Evolutionary conservation across 176 grass and related monocot genomes (phyloP).

Genomic region (Lolium multiflorum): DNA sequence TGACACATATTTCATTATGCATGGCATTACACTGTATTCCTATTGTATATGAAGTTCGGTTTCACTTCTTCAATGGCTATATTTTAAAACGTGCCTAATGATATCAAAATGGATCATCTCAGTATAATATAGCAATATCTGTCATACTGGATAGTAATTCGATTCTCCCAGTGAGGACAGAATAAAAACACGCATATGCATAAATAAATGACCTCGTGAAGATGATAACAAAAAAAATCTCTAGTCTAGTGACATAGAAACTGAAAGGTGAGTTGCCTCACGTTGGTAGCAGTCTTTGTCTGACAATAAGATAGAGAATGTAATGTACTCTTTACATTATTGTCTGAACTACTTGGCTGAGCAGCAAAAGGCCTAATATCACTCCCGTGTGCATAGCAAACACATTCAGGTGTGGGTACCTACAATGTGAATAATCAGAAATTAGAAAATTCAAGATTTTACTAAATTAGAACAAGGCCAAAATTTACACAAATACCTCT

Average conservation of each 20-base stretch:
- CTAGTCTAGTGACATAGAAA: slow-evolving; percentile 8
- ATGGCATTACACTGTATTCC: slow-evolving; percentile 1
- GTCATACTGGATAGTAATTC: neutral
- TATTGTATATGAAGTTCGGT: neutral
- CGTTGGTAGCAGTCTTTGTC: slow-evolving; percentile 54
- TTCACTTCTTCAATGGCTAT: neutral
- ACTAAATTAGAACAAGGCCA: neutral
- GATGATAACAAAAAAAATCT: slow-evolving; percentile 24
- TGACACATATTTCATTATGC: neutral
- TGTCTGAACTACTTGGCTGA: slow-evolving; percentile 40
- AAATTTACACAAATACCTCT: slow-evolving; percentile 51
- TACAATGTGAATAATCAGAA: slow-evolving; percentile 44
- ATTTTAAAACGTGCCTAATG: neutral
- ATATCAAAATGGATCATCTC: slow-evolving; percentile 18
- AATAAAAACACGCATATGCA: slow-evolving; percentile 19
- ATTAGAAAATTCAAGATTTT: slow-evolving; percentile 1
- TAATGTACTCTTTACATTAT: slow-evolving; percentile 54
- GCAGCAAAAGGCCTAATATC: slow-evolving; percentile 44
- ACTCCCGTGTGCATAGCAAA: slow-evolving; percentile 57
- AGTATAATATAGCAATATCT: neutral
- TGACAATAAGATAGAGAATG: slow-evolving; percentile 60
- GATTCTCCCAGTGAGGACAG: slow-evolving; percentile 14
- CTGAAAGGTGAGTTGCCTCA: slow-evolving; percentile 44
- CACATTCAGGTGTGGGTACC: slow-evolving; percentile 56
- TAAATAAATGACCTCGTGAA: neutral